Evolutionary conservation across 495 filamentous ascomycete species (phyloP).

Genomic region (Opeltia flavorubescens): DNA sequence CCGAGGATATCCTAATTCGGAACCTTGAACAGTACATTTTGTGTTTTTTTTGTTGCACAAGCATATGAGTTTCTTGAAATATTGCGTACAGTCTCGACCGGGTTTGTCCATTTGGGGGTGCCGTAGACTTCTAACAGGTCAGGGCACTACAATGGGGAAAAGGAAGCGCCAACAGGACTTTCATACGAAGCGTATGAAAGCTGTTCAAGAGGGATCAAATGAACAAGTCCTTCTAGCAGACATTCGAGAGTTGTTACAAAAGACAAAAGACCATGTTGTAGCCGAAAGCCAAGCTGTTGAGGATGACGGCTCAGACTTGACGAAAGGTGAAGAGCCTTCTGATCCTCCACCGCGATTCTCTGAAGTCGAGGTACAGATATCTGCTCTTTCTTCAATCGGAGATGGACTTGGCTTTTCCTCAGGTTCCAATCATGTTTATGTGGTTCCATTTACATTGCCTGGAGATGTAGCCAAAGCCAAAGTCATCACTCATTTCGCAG

Average conservation of each 20-base stretch:
- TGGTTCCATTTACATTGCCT: constrained; percentile 78
- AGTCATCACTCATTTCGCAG: constrained; percentile 51
- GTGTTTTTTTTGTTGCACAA: too few relatives aligned
- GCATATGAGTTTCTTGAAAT: too few relatives aligned
- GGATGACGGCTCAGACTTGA: not conserved
- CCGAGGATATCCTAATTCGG: too few relatives aligned
- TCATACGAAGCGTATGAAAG: constrained; percentile 40
- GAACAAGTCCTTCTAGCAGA: constrained; percentile 69
- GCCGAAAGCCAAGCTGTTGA: constrained; percentile 14
- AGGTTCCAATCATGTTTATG: constrained; percentile 50
- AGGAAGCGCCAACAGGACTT: constrained; percentile 8
- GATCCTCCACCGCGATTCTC: constrained; percentile 51
- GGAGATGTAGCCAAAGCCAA: constrained; percentile 72
- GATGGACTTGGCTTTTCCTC: constrained; percentile 63
- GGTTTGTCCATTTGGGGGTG: too few relatives aligned
- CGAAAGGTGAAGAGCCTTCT: constrained; percentile 1
- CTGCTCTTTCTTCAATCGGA: constrained; percentile 73
- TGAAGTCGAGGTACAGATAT: constrained; percentile 65
- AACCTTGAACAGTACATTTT: too few relatives aligned
- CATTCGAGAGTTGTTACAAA: constrained; percentile 45
- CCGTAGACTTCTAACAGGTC: too few relatives aligned
- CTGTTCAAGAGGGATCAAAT: constrained; percentile 38
- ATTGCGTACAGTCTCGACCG: too few relatives aligned
- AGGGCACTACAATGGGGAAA: constrained; percentile 4
- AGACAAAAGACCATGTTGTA: constrained; percentile 29